Evolutionary conservation across 2,329 filamentous ascomycete genomes (phyloP), one percentile per base, ranked within the genome.

Genomic region (Alternaria incomplexa): DNA sequence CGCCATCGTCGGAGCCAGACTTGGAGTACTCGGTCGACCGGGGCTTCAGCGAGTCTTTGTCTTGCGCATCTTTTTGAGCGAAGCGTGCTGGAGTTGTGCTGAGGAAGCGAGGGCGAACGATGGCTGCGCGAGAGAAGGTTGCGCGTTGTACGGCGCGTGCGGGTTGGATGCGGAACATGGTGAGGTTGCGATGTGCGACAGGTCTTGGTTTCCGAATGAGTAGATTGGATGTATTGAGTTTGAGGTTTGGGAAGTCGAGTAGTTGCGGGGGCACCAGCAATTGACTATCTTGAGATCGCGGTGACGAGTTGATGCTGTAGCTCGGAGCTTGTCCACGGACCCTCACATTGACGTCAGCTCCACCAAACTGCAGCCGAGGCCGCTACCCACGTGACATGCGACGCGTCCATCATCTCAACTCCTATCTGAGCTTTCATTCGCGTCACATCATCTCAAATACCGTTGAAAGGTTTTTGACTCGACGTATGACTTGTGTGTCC

Each of bases 1-100:
- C 85, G 12, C 82, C 81, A 46, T 89, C 82, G 68, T 89, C 92
- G 0, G 87, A 87, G 4, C 88, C 91, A 53, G 88, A 89, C 74
- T 90, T 88, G 61, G 88, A 87, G 79, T 90, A 88, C 76, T 96
- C 92, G 57, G 85, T 88, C 3, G 86, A 80, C 32, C 87, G 84
- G 0, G 91, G 88, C 62, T 90, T 87, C 32, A 96, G 84, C 3
- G 85, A 84, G 66, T 90, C 85, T 62, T 83, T 84, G 75, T 81
- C 81, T 70, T 82, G 78, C n/a, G 79, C 65, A 62, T 83, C 80
- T 66, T 85, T 84, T 47, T 75, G 73, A 3, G 81, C 72, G 48
- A 69, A 71, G 6, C 69, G 64, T 20, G 68, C 17, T 11, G 65
- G 54, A 6, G 67, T 72, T 26, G 72, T 73, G 9, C 71, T 70